Conservation (phyloP, 2,329 filamentous ascomycete species). For the Colletotrichum tropicale region DNA sequence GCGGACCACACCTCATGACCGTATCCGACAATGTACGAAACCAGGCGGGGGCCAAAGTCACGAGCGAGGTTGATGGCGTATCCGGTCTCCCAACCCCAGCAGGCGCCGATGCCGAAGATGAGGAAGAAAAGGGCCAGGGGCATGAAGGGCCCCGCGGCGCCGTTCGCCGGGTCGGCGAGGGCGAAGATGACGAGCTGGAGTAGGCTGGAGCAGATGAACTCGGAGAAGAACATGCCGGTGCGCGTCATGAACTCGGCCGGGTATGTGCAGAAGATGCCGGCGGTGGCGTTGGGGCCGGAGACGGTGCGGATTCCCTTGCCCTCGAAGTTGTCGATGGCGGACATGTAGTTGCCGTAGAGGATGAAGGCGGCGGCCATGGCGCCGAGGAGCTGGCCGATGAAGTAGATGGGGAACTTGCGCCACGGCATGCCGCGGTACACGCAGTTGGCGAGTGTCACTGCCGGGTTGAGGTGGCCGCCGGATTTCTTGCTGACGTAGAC, state of each 20-base stretch:
- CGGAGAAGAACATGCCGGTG: conserved; percentile 72
- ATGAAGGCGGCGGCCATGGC: conserved; percentile 66
- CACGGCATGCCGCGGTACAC: conserved; percentile 72
- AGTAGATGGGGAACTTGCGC: conserved; percentile 72
- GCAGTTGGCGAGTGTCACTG: conserved; percentile 73
- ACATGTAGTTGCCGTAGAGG: conserved; percentile 65
- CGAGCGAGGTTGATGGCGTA: conserved; percentile 77
- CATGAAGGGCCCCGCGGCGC: conserved; percentile 60
- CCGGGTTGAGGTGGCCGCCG: conserved; percentile 72
- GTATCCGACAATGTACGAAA: conserved; percentile 72
- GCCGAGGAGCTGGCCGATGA: conserved; percentile 68
- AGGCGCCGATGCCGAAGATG: conserved; percentile 75
- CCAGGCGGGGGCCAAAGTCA: conserved; percentile 72
- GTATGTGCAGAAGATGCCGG: conserved; percentile 77
- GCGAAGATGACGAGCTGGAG: conserved; percentile 77
- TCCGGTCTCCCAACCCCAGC: conserved; percentile 78
- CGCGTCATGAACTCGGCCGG: conserved; percentile 70
- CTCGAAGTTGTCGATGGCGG: conserved; percentile 68
- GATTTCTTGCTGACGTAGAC: conserved; percentile 70
- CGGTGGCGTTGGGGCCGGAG: conserved; percentile 61
- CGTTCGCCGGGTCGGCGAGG: conserved; percentile 62
- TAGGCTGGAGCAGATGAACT: conserved; percentile 70
- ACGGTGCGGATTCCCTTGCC: conserved; percentile 69
- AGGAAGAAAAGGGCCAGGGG: conserved; percentile 73
- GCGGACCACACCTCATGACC: conserved; percentile 69